phyloP scores from a whole-genome alignment of 2,329 filamentous ascomycete genomes.

The Xylariaceae sp. region DNA sequence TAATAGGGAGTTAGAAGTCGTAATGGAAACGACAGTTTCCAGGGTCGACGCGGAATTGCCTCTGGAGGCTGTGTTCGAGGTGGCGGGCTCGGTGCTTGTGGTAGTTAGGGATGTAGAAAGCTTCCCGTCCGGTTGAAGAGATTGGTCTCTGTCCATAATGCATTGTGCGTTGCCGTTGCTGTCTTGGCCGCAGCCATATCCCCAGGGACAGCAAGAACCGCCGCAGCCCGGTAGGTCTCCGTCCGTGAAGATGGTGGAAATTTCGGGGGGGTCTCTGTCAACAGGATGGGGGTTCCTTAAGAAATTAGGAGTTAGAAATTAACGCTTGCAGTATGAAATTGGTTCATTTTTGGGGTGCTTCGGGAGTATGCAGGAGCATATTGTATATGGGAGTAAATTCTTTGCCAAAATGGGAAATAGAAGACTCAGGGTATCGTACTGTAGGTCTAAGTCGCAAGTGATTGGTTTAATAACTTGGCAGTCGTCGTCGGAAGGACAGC shows the following conservation, averaged over 20 bases:
- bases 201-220: slow-evolving; percentile 20
- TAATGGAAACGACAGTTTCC: too few relatives aligned
- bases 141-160: slow-evolving; percentile 15
- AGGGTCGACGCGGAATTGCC: background rate
- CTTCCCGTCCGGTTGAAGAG: slow-evolving; percentile 4
- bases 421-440: too few relatives aligned
- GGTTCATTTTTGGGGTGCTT: too few relatives aligned
- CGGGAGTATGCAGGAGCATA: too few relatives aligned
- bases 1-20: too few relatives aligned
- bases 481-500: slow-evolving; percentile 2
- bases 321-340: too few relatives aligned
- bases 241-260: background rate
- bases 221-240: slow-evolving; percentile 5
- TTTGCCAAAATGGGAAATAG: too few relatives aligned
- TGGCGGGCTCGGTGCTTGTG: background rate
- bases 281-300: background rate
- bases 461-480: slow-evolving; percentile 3
- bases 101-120: background rate
- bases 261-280: background rate
- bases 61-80: too few relatives aligned
- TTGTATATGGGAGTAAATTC: too few relatives aligned
- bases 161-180: background rate
- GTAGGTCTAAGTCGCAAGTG: background rate
- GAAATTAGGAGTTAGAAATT: too few relatives aligned
- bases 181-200: slow-evolving; percentile 11